Base-by-base conservation (phyloP, 2,329 filamentous ascomycete genomes). In the Thyridium curvatum region DNA sequence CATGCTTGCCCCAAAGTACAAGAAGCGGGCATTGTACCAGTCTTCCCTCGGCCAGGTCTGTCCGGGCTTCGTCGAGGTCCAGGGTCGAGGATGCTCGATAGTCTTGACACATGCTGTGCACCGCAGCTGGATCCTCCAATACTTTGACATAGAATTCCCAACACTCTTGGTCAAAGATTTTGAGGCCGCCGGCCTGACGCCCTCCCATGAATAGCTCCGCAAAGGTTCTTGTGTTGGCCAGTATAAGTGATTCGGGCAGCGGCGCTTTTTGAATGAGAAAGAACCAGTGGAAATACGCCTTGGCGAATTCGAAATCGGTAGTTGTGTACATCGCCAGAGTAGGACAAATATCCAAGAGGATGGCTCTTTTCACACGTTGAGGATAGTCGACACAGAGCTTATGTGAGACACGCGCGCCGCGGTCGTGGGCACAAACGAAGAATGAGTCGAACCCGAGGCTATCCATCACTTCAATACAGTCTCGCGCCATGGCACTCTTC, bases 201-300 rank as follows among this genome's bases (percentile, higher is more conserved):
- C 57, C 64, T 38, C 69, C 53, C 62, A 66, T 54, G 45, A 64
- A 73, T 30, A 60, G 50, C 14, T 64, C 57, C 0, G 63, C 56
- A n/a, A 72, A 63, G 28, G 58, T 54, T 7, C 59, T 49, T 3
- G 66, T 62, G 17, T 58, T 51, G 0, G 50, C 53, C 0, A 54
- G 55, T 44, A 69, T 66, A 34, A 74, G 55, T 31, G 60, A 64
- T 48, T 77, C 73, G 0, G 69, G 74, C 5, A 78, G 61, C 0
- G 74, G 69, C 5, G 56, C 55, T 1, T 58, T 52, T 49, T 79
- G 75, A 8, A 76, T 71, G 15, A 79, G 61, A 45, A 79, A 70
- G 38, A 75, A 76, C 74, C 75, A 79, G 53, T 79, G 74, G 47
- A 70, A 78, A 52, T 77, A 78, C 1, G 64, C 61, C 18, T 59